Conservation (phyloP, 1,139 yeast species). For the Blastobotrys apis region DNA sequence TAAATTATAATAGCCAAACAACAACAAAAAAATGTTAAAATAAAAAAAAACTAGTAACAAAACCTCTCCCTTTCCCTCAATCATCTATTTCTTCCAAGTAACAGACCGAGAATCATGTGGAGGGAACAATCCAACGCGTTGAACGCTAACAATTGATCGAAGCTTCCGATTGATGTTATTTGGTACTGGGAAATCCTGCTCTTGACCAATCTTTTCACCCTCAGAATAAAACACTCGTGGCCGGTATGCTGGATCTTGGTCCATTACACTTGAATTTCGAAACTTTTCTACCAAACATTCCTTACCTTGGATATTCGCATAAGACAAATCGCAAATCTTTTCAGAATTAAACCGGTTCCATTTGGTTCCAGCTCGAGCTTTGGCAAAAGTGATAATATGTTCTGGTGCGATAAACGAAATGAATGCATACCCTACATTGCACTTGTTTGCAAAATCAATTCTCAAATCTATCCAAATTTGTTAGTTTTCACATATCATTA, state of each 20-base stretch:
- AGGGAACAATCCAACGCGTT: constrained; percentile 30
- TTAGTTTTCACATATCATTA: constrained; percentile 8
- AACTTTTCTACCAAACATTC: constrained; percentile 44
- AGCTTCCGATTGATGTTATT: constrained; percentile 36
- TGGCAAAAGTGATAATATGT: constrained; percentile 43
- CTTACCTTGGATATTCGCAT: constrained; percentile 49
- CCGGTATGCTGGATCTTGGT: constrained; percentile 42
- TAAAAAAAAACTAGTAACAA: neutral
- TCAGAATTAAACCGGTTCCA: constrained; percentile 48
- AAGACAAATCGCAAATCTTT: constrained; percentile 47
- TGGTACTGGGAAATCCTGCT: constrained; percentile 38
- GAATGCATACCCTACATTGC: constrained; percentile 53
- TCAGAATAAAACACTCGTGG: constrained; percentile 41
- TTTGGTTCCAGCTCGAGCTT: constrained; percentile 43
- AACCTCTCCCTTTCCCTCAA: neutral
- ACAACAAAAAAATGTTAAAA: neutral
- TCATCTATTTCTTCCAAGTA: constrained; percentile 1
- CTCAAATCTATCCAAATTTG: constrained; percentile 37
- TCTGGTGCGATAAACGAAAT: constrained; percentile 44
- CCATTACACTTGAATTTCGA: constrained; percentile 48
- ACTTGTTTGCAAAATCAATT: constrained; percentile 47
- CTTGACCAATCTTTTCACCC: constrained; percentile 39
- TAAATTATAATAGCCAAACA: neutral
- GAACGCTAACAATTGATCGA: constrained; percentile 36
- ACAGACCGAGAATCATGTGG: constrained; percentile 14